Conservation (phyloP, 1,284 basidiomycete species). For the Marasmius fiardii region DNA sequence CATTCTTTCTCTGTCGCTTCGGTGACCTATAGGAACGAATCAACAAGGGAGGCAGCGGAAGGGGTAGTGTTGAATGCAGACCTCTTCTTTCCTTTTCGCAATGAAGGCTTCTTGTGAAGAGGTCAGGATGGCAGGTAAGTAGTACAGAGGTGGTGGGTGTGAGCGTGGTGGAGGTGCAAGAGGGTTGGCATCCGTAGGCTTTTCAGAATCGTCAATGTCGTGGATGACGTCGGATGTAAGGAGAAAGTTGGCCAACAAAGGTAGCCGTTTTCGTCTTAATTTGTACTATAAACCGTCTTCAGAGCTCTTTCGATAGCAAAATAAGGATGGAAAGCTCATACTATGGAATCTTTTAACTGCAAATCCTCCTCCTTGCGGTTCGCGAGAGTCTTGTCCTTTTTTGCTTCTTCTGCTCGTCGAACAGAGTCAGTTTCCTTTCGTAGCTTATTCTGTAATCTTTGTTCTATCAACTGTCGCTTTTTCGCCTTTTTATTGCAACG, state of each 20-base stretch:
- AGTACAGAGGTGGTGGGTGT: conserved; percentile 74
- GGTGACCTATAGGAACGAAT: conserved; percentile 41
- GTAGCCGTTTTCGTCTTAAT: conserved; percentile 62
- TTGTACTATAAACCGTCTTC: conserved; percentile 50
- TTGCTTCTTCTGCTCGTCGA: conserved; percentile 76
- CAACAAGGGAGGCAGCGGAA: conserved; percentile 6
- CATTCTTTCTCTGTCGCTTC: conserved; percentile 69
- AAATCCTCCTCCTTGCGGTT: conserved; percentile 78
- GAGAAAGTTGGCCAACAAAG: conserved; percentile 72
- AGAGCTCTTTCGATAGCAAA: conserved; percentile 1
- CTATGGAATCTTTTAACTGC: conserved; percentile 74
- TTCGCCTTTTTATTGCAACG: conserved; percentile 50
- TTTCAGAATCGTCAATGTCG: conserved; percentile 24
- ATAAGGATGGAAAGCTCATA: conserved; percentile 33
- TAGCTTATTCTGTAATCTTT: conserved; percentile 76
- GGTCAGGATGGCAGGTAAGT: conserved; percentile 65
- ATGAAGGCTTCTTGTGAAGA: conserved; percentile 72
- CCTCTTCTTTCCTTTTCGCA: conserved; percentile 57
- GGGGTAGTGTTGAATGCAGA: conserved; percentile 23
- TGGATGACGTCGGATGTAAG: conserved; percentile 69
- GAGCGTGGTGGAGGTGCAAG: conserved; percentile 53
- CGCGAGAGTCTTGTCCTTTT: conserved; percentile 71
- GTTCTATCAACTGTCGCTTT: conserved; percentile 75
- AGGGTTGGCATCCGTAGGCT: conserved; percentile 28
- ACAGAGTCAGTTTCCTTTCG: conserved; percentile 79